Evolutionary conservation across 495 filamentous ascomycete species (phyloP).

Genomic region (Aspergillus conjunctus): DNA sequence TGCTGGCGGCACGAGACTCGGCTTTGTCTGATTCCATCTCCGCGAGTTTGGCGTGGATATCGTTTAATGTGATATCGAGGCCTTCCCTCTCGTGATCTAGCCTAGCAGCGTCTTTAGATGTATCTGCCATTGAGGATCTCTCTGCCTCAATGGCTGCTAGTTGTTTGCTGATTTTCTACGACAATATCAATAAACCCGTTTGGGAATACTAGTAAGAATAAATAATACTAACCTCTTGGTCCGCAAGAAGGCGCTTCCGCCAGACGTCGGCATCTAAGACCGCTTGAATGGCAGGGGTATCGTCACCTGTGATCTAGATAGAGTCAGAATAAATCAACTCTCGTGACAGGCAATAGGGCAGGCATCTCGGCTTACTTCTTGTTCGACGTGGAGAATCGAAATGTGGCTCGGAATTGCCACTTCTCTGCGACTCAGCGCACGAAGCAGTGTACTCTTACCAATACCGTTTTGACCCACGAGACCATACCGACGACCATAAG

Average conservation of each 20-base stretch:
- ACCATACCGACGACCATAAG: slow-evolving; percentile 94
- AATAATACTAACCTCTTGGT: slow-evolving; percentile 70
- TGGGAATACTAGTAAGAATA: slow-evolving; percentile 22
- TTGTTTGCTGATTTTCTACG: slow-evolving; percentile 78
- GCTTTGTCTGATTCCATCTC: slow-evolving; percentile 99
- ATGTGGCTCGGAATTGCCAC: slow-evolving; percentile 94
- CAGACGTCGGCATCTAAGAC: slow-evolving; percentile 98
- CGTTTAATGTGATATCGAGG: slow-evolving; percentile 81
- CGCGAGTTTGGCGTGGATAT: slow-evolving; percentile 88
- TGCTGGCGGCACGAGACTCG: slow-evolving; percentile 90
- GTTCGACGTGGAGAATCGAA: slow-evolving; percentile 97
- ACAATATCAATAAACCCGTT: slow-evolving; percentile 1
- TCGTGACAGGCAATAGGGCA: neutral
- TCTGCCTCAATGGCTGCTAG: slow-evolving; percentile 79
- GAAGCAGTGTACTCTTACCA: slow-evolving; percentile 92
- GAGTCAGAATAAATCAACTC: slow-evolving; percentile 14
- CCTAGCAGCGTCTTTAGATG: slow-evolving; percentile 77
- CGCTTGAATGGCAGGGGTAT: slow-evolving; percentile 92
- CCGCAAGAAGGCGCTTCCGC: slow-evolving; percentile 90
- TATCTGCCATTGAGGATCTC: slow-evolving; percentile 79
- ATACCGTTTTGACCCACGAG: slow-evolving; percentile 99
- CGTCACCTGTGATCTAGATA: slow-evolving; percentile 84
- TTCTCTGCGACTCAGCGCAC: slow-evolving; percentile 91
- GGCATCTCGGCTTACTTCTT: slow-evolving; percentile 65
- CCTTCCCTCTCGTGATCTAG: slow-evolving; percentile 87